Evolutionary conservation across 2,329 filamentous ascomycete species (phyloP).

Genomic region (Alternaria sp.): DNA sequence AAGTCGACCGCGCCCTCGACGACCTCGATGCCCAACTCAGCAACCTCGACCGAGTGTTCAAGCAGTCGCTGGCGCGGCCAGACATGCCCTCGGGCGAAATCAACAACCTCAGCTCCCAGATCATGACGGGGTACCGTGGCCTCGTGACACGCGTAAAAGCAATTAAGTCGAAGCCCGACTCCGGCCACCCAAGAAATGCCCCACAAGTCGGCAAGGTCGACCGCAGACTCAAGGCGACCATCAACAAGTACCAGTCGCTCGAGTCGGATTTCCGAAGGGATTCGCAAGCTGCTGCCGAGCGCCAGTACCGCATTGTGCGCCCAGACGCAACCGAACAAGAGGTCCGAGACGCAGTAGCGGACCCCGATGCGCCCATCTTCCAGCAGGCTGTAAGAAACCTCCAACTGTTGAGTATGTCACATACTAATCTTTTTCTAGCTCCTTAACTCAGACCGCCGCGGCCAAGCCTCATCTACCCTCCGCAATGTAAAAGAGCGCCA

Average conservation of each 20-base stretch:
- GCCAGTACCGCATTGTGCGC: slow-evolving; percentile 89
- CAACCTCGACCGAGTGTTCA: slow-evolving; percentile 75
- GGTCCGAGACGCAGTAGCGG: slow-evolving; percentile 78
- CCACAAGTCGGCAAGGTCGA: slow-evolving; percentile 84
- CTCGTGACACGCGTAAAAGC: slow-evolving; percentile 81
- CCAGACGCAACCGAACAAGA: slow-evolving; percentile 82
- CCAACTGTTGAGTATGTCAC: neutral
- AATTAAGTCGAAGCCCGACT: slow-evolving; percentile 83
- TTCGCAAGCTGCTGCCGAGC: slow-evolving; percentile 81
- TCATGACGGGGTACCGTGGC: slow-evolving; percentile 82
- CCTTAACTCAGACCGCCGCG: slow-evolving; percentile 79
- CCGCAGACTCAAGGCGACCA: slow-evolving; percentile 79
- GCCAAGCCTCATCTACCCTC: slow-evolving; percentile 81
- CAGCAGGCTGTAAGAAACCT: slow-evolving; percentile 70
- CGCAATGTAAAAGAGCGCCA: slow-evolving; percentile 84
- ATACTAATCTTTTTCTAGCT: slow-evolving; percentile 58
- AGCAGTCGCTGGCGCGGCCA: slow-evolving; percentile 75
- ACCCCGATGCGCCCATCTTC: slow-evolving; percentile 81
- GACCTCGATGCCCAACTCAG: slow-evolving; percentile 76
- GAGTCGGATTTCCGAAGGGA: slow-evolving; percentile 83
- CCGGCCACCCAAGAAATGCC: slow-evolving; percentile 74
- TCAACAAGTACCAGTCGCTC: slow-evolving; percentile 80
- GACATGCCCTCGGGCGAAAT: slow-evolving; percentile 76
- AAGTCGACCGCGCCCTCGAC: slow-evolving; percentile 80
- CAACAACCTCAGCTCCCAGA: slow-evolving; percentile 76